Evolutionary conservation across 192 early-diverging fungal genomes (phyloP), one percentile per base, ranked within the genome.

Genomic region (Thamnidium elegans): DNA sequence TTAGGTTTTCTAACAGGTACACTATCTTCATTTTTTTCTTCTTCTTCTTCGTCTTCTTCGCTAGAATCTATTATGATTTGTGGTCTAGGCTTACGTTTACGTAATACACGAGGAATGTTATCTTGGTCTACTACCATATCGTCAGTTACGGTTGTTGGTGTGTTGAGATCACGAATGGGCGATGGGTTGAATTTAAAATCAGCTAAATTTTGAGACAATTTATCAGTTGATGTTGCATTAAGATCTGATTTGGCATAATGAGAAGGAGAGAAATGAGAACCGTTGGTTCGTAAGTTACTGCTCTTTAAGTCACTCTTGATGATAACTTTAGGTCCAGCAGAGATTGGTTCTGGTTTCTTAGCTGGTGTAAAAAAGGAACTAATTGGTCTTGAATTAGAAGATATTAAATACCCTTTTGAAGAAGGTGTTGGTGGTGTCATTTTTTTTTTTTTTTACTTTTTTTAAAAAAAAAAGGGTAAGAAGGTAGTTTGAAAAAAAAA

Each of bases 21-120:
- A 5, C 36, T 14, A 20, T 21, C 17, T 0, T 26, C 44, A 42
- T 44, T 19, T 17, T 63, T 19, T 43, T 20, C 50, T 10, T 13
- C 10, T 2, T 63, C n/a, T 36, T 55, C 59, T n/a, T 70, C 62
- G 14, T 58, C 50, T 19, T 72, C 76, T 32, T 47, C 36, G n/a
- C 30, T 44, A 34, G 34, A 34, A 51, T 34, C 50, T 54, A 13
- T 9, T 21, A 17, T n/a, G 15, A 42, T 19, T 11, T 32, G 32
- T 21, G 15, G 5, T 58, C n/a, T 39, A n/a, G 4, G 32, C n/a
- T 34, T 31, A 2, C 23, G 7, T 34, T 34, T 55, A 34, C 53
- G 53, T 55, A 55, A 32, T 34, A 34, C 30, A 11, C 53, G 26
- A 7, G 9, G 30, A 3, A 0, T 26, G 4, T 30, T 4, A 11